A percentile compares a stretch with the other conserved stretches of the same genome.
Conservation (phyloP, 2,329 filamentous ascomycete species). For the Hymenoscyphus linearis region DNA sequence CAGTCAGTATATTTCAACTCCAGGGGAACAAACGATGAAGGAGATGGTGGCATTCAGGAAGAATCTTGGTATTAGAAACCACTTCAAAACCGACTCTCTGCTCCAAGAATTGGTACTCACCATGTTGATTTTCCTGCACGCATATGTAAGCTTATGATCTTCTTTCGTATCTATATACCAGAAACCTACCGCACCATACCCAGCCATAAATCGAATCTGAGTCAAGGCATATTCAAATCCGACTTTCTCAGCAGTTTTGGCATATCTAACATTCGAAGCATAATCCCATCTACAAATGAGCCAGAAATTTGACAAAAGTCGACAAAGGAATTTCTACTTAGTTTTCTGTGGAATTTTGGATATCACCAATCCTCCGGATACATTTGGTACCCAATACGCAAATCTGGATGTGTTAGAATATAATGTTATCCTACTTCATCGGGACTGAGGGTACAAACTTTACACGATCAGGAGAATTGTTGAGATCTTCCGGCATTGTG, state of each 20-base stretch:
- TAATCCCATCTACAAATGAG: slow-evolving; percentile 39
- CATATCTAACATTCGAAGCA: slow-evolving; percentile 43
- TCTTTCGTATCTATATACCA: background rate
- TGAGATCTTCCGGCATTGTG: slow-evolving; percentile 34
- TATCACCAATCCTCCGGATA: slow-evolving; percentile 48
- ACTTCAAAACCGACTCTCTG: too few relatives aligned
- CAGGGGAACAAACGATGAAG: too few relatives aligned
- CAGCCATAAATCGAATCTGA: slow-evolving; percentile 49
- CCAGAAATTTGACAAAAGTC: background rate
- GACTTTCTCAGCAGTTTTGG: slow-evolving; percentile 41
- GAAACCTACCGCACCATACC: slow-evolving; percentile 38
- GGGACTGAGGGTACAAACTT: background rate
- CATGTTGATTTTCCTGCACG: slow-evolving; percentile 38
- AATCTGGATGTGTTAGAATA: slow-evolving; percentile 31
- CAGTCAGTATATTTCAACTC: too few relatives aligned
- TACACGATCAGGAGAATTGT: slow-evolving; percentile 38
- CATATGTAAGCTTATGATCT: background rate
- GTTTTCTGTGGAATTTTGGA: slow-evolving; percentile 47
- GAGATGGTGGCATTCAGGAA: too few relatives aligned
- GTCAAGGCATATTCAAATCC: slow-evolving; percentile 48
- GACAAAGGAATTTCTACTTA: slow-evolving; percentile 5
- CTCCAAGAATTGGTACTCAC: too few relatives aligned
- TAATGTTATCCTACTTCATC: too few relatives aligned
- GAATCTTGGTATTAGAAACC: too few relatives aligned
- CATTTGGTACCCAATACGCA: slow-evolving; percentile 50